Conservation (phyloP, 345 rosid species). For the Citrus glauca region DNA sequence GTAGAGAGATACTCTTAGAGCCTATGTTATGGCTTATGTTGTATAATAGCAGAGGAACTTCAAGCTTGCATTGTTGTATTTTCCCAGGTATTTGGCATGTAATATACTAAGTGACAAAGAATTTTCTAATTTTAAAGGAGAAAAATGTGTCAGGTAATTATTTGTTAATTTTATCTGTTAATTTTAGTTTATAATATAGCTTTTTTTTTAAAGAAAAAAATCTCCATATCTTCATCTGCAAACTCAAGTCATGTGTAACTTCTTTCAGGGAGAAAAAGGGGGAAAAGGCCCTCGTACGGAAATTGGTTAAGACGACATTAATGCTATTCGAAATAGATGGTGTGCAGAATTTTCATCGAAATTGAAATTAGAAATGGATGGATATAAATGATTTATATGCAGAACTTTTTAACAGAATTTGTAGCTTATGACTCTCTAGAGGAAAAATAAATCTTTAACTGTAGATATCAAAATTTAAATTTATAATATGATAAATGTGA, state of each 20-base stretch:
- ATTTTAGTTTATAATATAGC: not conserved
- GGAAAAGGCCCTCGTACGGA: not conserved
- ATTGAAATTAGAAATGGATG: not conserved
- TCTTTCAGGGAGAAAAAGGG: no score
- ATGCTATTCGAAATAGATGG: not conserved
- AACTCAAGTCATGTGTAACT: no score
- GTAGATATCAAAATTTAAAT: no score
- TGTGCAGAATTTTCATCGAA: not conserved
- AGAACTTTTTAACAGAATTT: no score
- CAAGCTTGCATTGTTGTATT: not conserved
- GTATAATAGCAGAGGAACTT: not conserved
- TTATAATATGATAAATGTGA: no score
- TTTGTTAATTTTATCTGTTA: not conserved
- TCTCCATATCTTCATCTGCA: not conserved
- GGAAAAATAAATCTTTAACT: no score
- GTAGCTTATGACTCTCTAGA: no score
- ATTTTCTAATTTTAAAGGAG: not conserved
- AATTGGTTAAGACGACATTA: not conserved
- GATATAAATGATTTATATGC: no score
- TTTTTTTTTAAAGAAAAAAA: no score
- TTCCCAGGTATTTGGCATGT: constrained; percentile 4
- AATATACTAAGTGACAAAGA: not conserved
- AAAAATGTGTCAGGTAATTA: not conserved
- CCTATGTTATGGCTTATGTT: not conserved
- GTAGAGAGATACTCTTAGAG: not conserved